Percentiles rank a stretch among this genome's conserved stretches.
These are phyloP conservation scores for Oropetium thomaeum DNA, from an alignment of 176 grass and related monocot species.

Conservation along the genomic window DNA sequence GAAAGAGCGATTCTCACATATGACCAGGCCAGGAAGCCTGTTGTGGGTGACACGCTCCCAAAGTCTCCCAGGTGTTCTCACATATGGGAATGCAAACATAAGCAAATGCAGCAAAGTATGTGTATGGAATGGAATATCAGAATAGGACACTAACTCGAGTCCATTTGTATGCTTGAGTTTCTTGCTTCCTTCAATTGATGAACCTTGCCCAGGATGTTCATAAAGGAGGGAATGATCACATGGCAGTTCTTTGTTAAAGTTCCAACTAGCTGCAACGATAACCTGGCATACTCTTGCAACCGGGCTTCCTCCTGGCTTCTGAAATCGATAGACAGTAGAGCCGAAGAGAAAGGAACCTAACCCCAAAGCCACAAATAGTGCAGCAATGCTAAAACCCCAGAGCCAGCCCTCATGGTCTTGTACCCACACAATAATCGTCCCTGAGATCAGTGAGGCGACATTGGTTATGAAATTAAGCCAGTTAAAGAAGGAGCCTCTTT, in stretches of 20 bases:
- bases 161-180: conserved; percentile 41
- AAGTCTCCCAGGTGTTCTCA: too few relatives aligned
- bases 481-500: conserved; percentile 73
- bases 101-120: too few relatives aligned
- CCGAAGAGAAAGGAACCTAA: conserved; percentile 51
- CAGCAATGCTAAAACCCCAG: conserved; percentile 57
- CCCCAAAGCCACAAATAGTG: conserved; percentile 57
- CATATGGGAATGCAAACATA: too few relatives aligned
- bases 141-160: conserved; percentile 33
- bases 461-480: conserved; percentile 68
- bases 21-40: too few relatives aligned
- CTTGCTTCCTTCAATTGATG: conserved; percentile 41
- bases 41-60: too few relatives aligned
- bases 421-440: conserved; percentile 66
- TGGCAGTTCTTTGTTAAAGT: conserved; percentile 44
- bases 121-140: not conserved
- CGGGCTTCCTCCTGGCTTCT: conserved; percentile 70
- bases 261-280: conserved; percentile 48
- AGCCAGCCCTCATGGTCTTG: conserved; percentile 74
- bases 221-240: conserved; percentile 57
- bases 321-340: conserved; percentile 60
- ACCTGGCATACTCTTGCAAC: conserved; percentile 62
- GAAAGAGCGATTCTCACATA: too few relatives aligned
- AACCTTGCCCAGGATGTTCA: conserved; percentile 52
- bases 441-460: conserved; percentile 55